phyloP scores from a whole-genome alignment of 257 asterid species.

The Primulina eburnea region DNA sequence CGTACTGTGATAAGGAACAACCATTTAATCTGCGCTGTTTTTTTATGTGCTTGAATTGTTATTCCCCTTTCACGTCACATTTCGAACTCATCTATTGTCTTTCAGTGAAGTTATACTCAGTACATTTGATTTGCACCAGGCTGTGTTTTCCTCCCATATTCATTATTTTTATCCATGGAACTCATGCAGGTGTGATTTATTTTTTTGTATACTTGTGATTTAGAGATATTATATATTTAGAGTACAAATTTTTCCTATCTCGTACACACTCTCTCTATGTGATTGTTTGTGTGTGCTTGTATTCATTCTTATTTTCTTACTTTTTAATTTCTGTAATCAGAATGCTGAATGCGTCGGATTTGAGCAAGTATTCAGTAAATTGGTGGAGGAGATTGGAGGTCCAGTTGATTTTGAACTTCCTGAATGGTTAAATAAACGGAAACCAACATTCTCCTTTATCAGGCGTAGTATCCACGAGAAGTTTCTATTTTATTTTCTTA shows the following conservation, averaged over 20 bases:
- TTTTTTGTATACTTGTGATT: neutral
- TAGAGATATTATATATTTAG: neutral
- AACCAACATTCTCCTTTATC: conserved; percentile 60
- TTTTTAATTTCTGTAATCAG: conserved; percentile 32
- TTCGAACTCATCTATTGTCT: no score
- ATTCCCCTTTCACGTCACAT: no score
- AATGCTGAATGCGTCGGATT: conserved; percentile 41
- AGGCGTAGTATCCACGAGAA: conserved; percentile 79
- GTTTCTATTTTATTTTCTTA: neutral
- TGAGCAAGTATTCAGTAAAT: conserved; percentile 57
- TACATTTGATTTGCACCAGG: no score
- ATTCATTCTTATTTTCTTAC: conserved; percentile 18
- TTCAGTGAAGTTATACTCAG: no score
- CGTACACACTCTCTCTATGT: neutral
- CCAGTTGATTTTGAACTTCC: conserved; percentile 92
- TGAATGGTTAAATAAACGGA: conserved; percentile 61
- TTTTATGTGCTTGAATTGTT: no score
- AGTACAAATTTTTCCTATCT: no score
- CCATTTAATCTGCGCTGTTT: no score
- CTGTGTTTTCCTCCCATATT: no score
- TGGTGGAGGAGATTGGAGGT: conserved; percentile 62
- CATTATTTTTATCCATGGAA: no score
- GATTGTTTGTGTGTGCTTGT: conserved; percentile 9
- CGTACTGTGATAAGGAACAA: no score
- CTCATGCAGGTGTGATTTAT: no score